Evolutionary conservation across 306 rosid species (phyloP).

Genomic region (Delonix regia): DNA sequence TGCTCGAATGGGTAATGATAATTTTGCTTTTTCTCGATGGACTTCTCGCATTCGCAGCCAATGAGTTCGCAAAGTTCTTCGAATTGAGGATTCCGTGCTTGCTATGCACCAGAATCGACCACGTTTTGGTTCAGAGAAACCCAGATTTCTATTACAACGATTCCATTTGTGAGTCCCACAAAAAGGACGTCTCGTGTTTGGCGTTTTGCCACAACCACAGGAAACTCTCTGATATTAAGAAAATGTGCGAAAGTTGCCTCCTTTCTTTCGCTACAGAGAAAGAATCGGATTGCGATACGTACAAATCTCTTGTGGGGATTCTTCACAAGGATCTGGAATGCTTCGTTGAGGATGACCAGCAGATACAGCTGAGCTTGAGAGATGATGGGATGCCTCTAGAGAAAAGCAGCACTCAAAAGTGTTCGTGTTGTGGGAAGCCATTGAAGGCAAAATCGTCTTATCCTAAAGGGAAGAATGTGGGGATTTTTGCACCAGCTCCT

Average conservation of each 20-base stretch:
- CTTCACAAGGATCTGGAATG: slow-evolving; percentile 83
- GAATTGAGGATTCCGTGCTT: slow-evolving; percentile 71
- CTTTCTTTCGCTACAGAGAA: slow-evolving; percentile 80
- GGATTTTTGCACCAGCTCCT: slow-evolving; percentile 49
- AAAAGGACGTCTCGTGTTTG: slow-evolving; percentile 72
- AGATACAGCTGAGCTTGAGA: slow-evolving; percentile 56
- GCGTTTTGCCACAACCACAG: slow-evolving; percentile 84
- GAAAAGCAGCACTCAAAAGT: slow-evolving; percentile 33
- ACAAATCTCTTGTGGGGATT: slow-evolving; percentile 83
- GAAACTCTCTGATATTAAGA: slow-evolving; percentile 69
- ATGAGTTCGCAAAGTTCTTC: slow-evolving; percentile 77
- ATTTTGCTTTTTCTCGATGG: slow-evolving; percentile 72
- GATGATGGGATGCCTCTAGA: slow-evolving; percentile 49
- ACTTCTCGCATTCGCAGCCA: slow-evolving; percentile 66
- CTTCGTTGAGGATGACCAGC: slow-evolving; percentile 64
- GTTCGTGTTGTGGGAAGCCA: slow-evolving; percentile 82
- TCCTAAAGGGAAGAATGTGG: slow-evolving; percentile 42
- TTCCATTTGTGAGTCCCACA: slow-evolving; percentile 74
- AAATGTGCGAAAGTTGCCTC: slow-evolving; percentile 84
- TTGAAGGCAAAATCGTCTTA: slow-evolving; percentile 52
- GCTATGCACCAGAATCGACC: slow-evolving; percentile 83
- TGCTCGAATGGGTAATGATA: slow-evolving; percentile 85
- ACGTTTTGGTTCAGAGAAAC: slow-evolving; percentile 51
- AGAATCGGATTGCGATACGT: slow-evolving; percentile 68
- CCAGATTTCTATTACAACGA: slow-evolving; percentile 73